Percentiles rank a stretch among this genome's conserved stretches.
Conservation (phyloP, 208 protist genomes). For the Trichomonas tenax region DNA sequence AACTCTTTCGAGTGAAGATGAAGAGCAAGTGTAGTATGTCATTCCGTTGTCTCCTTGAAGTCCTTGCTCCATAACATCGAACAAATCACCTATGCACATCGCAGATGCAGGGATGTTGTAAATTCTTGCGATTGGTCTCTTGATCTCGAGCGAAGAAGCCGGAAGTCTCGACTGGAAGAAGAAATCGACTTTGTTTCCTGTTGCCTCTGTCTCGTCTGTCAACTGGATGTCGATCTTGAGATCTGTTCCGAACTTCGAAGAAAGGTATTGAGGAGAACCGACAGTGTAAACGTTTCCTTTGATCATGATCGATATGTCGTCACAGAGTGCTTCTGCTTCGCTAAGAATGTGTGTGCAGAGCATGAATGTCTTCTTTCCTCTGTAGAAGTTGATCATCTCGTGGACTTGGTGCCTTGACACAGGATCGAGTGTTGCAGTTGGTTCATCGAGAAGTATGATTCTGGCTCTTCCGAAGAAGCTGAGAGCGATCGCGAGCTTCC, state of each 20-base stretch:
- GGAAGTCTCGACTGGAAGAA: neutral
- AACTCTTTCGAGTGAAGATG: neutral
- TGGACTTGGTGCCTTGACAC: neutral
- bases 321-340: neutral
- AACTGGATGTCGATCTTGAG: neutral
- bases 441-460: conserved; percentile 12
- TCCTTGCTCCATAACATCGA: neutral
- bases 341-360: neutral
- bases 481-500: neutral
- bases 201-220: neutral
- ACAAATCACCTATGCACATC: neutral
- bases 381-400: neutral
- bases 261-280: neutral
- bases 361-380: neutral
- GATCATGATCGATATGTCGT: neutral
- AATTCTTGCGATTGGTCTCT: neutral
- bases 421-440: neutral
- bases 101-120: neutral
- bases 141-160: neutral
- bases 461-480: neutral
- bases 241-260: neutral
- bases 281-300: neutral
- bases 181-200: neutral
- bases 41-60: neutral
- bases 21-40: neutral